Evolutionary conservation across 2,329 filamentous ascomycete genomes (phyloP), one percentile per base, ranked within the genome.

Genomic region (Botrytis byssoidea): DNA sequence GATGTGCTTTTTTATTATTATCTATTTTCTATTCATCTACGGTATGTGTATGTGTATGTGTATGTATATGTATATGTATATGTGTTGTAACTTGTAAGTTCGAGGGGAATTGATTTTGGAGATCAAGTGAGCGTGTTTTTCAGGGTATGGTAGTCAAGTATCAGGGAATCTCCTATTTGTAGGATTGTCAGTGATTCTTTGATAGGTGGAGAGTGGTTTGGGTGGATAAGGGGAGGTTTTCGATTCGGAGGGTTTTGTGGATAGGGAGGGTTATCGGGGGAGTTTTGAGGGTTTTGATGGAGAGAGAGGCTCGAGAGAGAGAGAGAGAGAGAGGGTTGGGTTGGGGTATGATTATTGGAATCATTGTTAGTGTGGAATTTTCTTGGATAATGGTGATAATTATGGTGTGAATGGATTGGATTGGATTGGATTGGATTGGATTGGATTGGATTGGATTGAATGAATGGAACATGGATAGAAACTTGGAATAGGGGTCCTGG

Each of bases 401-500:
- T n/a, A 8, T 46, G 44, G 44, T 46, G 44, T 20, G 44, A 12
- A 20, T 20, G n/a, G n/a, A n/a, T n/a, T n/a, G n/a, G n/a, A n/a
- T n/a, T n/a, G n/a, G n/a, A n/a, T n/a, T n/a, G n/a, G n/a, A n/a
- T n/a, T n/a, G 44, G 42, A 8, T 0, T 32, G 16, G 16, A 59
- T 32, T 57, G 14, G 8, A 57, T 20, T 4, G 6, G 32, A 32
- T 18, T 8, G 37, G 2, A 40, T 40, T 0, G 22, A 12, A 51
- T 12, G 10, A 22, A 18, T 22, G 32, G 32, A 61, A 61, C 59
- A 37, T 37, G 32, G 5, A 35, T 42, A 16, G 25, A n/a, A 63
- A n/a, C 5, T 42, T 63, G 60, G 60, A 63, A 63, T 63, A 63
- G 37, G 60, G 60, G 60, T 63, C 60, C 60, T 40, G 35, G 37